Percentiles rank a stretch among this genome's conserved stretches.
Evolutionary conservation across 2,329 filamentous ascomycete genomes (phyloP).

Genomic region (Hymenoscyphus scutula): DNA sequence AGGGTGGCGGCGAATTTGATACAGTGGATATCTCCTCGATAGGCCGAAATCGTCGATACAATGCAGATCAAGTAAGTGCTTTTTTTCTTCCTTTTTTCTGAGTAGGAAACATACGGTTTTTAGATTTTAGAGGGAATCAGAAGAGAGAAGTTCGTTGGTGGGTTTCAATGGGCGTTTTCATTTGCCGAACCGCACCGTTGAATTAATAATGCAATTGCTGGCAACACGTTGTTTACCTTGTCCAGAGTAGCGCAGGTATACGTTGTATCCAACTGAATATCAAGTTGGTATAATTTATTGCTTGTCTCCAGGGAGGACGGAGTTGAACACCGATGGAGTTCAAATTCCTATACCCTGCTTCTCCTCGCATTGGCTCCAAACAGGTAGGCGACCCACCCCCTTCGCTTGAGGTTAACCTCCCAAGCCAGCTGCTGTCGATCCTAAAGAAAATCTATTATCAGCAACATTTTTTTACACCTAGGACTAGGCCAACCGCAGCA

Average conservation of each 20-base stretch:
- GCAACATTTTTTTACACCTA: background rate
- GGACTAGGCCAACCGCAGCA: background rate
- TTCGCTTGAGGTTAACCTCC: background rate
- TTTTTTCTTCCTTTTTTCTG: too few relatives aligned
- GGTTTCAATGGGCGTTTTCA: too few relatives aligned
- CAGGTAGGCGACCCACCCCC: background rate
- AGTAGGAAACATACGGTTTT: too few relatives aligned
- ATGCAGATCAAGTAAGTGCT: too few relatives aligned
- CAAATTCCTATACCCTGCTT: background rate
- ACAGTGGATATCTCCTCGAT: background rate
- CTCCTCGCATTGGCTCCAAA: background rate
- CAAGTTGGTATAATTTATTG: background rate
- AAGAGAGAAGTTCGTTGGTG: too few relatives aligned
- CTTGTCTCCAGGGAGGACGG: background rate
- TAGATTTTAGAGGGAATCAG: too few relatives aligned
- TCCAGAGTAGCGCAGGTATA: too few relatives aligned
- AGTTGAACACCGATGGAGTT: too few relatives aligned
- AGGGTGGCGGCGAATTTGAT: background rate
- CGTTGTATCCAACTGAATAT: background rate
- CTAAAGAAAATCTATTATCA: slow-evolving; percentile 2
- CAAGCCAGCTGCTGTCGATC: background rate
- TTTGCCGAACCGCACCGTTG: too few relatives aligned
- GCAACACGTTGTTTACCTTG: too few relatives aligned
- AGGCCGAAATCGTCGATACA: background rate
- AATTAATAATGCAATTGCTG: too few relatives aligned